These are phyloP conservation scores for Neonectria coccinea DNA, from an alignment of 2,329 filamentous ascomycete species.

Conservation along the genomic window DNA sequence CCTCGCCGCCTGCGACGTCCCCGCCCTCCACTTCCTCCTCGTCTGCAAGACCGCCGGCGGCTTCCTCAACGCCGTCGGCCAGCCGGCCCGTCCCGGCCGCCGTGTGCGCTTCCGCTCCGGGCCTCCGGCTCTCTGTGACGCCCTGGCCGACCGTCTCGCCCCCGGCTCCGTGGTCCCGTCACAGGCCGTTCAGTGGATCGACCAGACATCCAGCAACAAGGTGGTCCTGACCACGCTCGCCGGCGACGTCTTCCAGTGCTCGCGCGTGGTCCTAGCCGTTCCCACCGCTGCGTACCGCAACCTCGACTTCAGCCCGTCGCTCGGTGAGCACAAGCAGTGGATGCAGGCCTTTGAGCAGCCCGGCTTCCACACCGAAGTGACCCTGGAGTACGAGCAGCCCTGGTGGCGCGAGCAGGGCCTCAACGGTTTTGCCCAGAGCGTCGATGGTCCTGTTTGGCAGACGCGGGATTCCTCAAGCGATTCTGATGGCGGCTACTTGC, in stretches of 20 bases:
- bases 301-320: slow-evolving; percentile 31
- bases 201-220: slow-evolving; percentile 30
- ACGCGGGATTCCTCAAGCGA: slow-evolving; percentile 31
- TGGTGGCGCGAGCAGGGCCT: slow-evolving; percentile 42
- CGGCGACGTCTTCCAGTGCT: slow-evolving; percentile 33
- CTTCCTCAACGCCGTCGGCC: slow-evolving; percentile 29
- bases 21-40: slow-evolving; percentile 38
- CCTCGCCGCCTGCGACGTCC: slow-evolving; percentile 32
- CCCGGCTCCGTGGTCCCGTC: slow-evolving; percentile 27
- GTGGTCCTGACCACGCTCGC: slow-evolving; percentile 31
- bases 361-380: slow-evolving; percentile 34
- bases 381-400: slow-evolving; percentile 33
- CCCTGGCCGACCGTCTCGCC: slow-evolving; percentile 28
- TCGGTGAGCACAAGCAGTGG: slow-evolving; percentile 38
- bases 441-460: slow-evolving; percentile 32
- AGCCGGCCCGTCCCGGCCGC: slow-evolving; percentile 13
- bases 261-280: slow-evolving; percentile 34
- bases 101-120: slow-evolving; percentile 22
- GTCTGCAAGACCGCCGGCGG: slow-evolving; percentile 42
- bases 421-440: slow-evolving; percentile 32
- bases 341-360: slow-evolving; percentile 22
- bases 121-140: slow-evolving; percentile 20
- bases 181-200: slow-evolving; percentile 34
- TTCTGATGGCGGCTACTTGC: slow-evolving; percentile 27
- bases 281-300: slow-evolving; percentile 23